Evolutionary conservation across 306 rosid genomes (phyloP).

Genomic region (Lathyrus sativus): DNA sequence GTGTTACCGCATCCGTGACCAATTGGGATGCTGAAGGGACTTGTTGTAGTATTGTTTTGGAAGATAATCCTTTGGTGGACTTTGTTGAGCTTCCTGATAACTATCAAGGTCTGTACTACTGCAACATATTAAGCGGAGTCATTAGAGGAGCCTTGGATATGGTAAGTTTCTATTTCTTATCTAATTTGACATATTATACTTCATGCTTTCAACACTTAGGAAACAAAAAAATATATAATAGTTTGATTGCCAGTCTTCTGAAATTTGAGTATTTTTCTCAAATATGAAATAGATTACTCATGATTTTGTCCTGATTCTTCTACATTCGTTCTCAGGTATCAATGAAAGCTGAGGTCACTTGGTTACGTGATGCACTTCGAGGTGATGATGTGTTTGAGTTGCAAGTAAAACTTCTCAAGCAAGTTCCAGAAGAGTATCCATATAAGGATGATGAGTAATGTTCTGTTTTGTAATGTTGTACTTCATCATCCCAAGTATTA

Average conservation of each 20-base stretch:
- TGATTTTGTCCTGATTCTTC: slow-evolving; percentile 14
- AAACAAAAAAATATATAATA: slow-evolving; percentile 26
- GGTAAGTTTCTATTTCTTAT: slow-evolving; percentile 56
- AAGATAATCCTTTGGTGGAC: slow-evolving; percentile 96
- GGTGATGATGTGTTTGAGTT: slow-evolving; percentile 93
- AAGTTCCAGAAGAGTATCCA: slow-evolving; percentile 95
- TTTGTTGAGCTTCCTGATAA: slow-evolving; percentile 97
- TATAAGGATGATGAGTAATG: slow-evolving; percentile 90
- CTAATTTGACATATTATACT: slow-evolving; percentile 2
- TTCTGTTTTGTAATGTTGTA: slow-evolving; percentile 29
- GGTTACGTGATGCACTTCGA: slow-evolving; percentile 89
- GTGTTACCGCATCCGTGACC: slow-evolving; percentile 89
- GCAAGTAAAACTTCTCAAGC: slow-evolving; percentile 94
- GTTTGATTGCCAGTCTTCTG: neutral
- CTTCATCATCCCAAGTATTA: slow-evolving; percentile 23
- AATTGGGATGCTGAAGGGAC: slow-evolving; percentile 97
- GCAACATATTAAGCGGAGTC: slow-evolving; percentile 94
- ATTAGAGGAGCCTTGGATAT: slow-evolving; percentile 96
- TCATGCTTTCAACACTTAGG: slow-evolving; percentile 6
- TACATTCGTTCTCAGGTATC: slow-evolving; percentile 62
- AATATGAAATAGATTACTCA: slow-evolving; percentile 18
- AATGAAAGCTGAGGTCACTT: slow-evolving; percentile 92
- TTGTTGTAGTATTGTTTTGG: slow-evolving; percentile 88
- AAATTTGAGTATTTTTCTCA: slow-evolving; percentile 1
- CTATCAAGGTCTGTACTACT: slow-evolving; percentile 92